Percentiles rank a stretch among this genome's conserved stretches.
phyloP scores from a whole-genome alignment of 768 basidiomycete genomes.

The Serpula lacrymans region DNA sequence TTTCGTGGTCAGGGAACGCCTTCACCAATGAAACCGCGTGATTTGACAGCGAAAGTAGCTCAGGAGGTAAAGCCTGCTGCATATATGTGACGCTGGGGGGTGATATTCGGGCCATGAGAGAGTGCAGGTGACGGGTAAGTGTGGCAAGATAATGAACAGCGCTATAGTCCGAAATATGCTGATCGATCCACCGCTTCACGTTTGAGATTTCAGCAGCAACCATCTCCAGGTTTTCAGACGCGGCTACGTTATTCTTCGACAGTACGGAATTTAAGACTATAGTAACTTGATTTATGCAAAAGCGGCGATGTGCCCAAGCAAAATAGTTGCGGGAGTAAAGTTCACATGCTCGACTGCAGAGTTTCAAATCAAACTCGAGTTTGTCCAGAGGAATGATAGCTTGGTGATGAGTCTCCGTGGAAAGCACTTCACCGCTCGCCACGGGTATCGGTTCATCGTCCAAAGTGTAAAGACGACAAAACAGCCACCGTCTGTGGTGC shows the following conservation, averaged over 20 bases:
- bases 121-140: constrained; percentile 22
- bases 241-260: constrained; percentile 3
- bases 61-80: constrained; percentile 1
- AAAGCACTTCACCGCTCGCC: no score
- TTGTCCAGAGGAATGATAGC: constrained; percentile 33
- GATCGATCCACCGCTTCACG: constrained; percentile 51
- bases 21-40: constrained; percentile 50
- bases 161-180: constrained; percentile 67
- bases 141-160: constrained; percentile 53
- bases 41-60: constrained; percentile 14
- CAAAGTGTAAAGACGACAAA: constrained; percentile 32
- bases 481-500: constrained; percentile 69
- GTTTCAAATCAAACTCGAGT: constrained; percentile 45
- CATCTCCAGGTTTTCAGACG: constrained; percentile 28
- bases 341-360: constrained; percentile 50
- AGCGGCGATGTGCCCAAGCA: constrained; percentile 64
- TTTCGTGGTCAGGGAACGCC: constrained; percentile 54
- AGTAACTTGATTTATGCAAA: constrained; percentile 37
- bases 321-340: constrained; percentile 71
- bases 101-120: neutral
- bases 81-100: neutral
- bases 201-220: constrained; percentile 36
- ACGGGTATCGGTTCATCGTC: constrained; percentile 13
- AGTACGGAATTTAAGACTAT: constrained; percentile 14
- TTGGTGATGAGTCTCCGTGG: no score